These are phyloP conservation scores for Nakaseomyces bracarensis DNA, from an alignment of 1,139 yeast species.

Conservation along the genomic window DNA sequence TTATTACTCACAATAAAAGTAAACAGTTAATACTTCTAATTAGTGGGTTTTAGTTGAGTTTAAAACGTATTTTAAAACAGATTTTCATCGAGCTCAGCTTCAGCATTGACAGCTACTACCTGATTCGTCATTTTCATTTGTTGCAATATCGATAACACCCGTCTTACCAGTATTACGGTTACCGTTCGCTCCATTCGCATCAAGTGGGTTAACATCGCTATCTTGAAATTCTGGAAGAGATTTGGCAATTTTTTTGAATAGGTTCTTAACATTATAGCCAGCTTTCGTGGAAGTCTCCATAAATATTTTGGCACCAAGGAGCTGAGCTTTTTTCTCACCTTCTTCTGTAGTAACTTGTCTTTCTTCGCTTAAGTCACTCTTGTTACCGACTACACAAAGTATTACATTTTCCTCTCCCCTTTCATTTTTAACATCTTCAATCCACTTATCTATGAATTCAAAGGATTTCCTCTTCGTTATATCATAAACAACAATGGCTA, in stretches of 20 bases:
- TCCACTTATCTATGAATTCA: conserved; percentile 68
- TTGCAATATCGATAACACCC: conserved; percentile 31
- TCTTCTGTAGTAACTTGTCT: conserved; percentile 79
- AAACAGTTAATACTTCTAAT: too few relatives aligned
- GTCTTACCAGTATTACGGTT: conserved; percentile 16
- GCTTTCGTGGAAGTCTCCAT: conserved; percentile 94
- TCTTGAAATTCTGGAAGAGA: conserved; percentile 78
- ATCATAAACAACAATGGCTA: conserved; percentile 92
- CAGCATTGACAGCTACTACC: conserved; percentile 29
- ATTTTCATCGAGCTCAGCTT: too few relatives aligned
- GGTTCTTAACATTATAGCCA: conserved; percentile 82
- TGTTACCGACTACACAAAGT: conserved; percentile 71
- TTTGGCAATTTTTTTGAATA: conserved; percentile 86
- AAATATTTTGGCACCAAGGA: conserved; percentile 67
- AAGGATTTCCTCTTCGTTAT: conserved; percentile 81
- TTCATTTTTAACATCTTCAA: conserved; percentile 73
- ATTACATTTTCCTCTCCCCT: conserved; percentile 62
- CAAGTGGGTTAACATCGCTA: conserved; percentile 35
- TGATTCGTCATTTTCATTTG: conserved; percentile 23
- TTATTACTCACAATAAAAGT: too few relatives aligned
- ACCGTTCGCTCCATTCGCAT: conserved; percentile 22
- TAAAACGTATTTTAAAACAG: too few relatives aligned
- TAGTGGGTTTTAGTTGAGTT: too few relatives aligned
- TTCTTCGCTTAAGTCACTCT: conserved; percentile 56
- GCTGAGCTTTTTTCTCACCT: conserved; percentile 70